phyloP scores from a whole-genome alignment of 495 filamentous ascomycete species.

The Xylaria grammica region DNA sequence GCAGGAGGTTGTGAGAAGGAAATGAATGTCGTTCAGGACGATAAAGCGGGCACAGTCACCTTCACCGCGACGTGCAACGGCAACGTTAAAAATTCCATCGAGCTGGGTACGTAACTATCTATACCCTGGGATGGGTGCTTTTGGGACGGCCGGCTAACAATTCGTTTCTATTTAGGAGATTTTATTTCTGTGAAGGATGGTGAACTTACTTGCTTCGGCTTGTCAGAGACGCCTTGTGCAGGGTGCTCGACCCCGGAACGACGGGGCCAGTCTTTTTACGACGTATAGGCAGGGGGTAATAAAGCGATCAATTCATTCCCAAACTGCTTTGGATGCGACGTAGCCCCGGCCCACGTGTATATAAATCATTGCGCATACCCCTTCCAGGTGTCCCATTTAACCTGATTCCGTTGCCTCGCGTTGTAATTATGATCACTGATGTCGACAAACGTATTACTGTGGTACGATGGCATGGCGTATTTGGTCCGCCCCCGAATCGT shows the following conservation, averaged over 20 bases:
- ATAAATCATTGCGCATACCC: no score
- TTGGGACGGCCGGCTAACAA: neutral
- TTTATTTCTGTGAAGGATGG: neutral
- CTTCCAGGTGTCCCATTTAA: no score
- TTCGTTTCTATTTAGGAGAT: neutral
- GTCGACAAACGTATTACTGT: no score
- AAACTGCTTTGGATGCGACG: no score
- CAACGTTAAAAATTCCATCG: neutral
- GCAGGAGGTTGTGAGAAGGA: neutral
- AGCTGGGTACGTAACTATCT: slow-evolving; percentile 2
- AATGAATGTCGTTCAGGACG: neutral
- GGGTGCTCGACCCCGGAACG: neutral
- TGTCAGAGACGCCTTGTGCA: neutral
- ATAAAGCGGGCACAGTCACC: neutral
- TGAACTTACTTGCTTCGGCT: neutral
- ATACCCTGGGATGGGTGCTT: neutral
- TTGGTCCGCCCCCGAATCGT: no score
- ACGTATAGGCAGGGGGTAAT: neutral
- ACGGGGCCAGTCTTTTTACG: neutral
- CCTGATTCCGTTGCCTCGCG: no score
- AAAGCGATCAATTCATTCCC: neutral
- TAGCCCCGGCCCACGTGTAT: no score
- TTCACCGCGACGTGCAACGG: neutral
- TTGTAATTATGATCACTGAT: no score
- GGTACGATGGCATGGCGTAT: no score